Evolutionary conservation across 306 rosid genomes (phyloP).

Genomic region (Acacia confusa): DNA sequence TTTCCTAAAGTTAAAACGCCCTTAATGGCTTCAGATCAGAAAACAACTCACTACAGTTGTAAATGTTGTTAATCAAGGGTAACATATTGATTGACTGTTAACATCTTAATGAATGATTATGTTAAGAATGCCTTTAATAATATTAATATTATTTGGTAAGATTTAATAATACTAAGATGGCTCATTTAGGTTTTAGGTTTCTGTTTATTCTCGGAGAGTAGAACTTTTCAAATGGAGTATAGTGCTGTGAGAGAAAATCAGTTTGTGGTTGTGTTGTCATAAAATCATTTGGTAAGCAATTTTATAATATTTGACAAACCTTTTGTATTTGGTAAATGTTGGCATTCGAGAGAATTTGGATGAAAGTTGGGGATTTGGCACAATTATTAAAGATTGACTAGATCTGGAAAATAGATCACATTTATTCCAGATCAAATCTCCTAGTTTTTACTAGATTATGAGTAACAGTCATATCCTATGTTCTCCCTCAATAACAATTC

Average conservation of each 20-base stretch:
- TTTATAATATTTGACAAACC: not conserved
- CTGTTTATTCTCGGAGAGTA: not conserved
- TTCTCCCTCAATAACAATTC: too few relatives aligned
- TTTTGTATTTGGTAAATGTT: not conserved
- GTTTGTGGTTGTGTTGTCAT: not conserved
- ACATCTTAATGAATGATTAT: not conserved
- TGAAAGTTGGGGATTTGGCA: not conserved
- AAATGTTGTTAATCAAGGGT: not conserved
- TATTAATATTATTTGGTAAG: not conserved
- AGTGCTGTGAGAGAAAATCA: not conserved
- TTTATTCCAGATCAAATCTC: not conserved
- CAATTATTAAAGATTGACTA: not conserved
- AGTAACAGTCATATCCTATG: too few relatives aligned
- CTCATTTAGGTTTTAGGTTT: not conserved
- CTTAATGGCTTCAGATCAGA: not conserved
- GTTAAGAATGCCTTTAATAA: not conserved
- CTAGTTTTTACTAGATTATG: too few relatives aligned
- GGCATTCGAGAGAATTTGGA: not conserved
- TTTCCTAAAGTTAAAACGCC: not conserved
- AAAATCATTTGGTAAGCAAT: not conserved
- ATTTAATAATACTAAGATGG: not conserved
- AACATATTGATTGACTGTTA: not conserved
- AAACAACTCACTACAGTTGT: not conserved
- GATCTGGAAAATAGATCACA: not conserved
- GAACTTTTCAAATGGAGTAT: not conserved